Evolutionary conservation across 768 basidiomycete genomes (phyloP), one percentile per base, ranked within the genome.

Genomic region (Lactarius evosmus): DNA sequence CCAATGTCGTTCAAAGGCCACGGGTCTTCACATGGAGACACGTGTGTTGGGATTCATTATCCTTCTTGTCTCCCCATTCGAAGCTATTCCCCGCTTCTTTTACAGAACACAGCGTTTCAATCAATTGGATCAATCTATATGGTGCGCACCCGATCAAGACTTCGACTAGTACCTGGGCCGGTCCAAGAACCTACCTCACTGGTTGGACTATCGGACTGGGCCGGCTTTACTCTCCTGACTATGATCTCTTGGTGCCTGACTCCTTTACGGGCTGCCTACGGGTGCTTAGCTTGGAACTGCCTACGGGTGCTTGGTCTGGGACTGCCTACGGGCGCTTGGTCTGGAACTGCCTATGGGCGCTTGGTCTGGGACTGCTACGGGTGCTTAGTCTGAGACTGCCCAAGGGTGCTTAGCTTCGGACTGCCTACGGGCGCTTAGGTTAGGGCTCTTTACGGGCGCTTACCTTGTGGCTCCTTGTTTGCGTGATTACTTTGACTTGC

Each of bases 101-200:
- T 17, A 25, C 22, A 58, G 44, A 52, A 14, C 29, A 17, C 22
- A 33, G n/a, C 3, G 38, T 1, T n/a, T 4, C 30, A 14, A 19
- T 30, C 29, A 11, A n/a, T 51, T 22, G n/a, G 6, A 22, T 44
- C 44, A 40, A 40, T 40, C 25, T 11, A 34, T n/a, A 60, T 30
- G 44, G 58, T 52, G 58, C 49, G 50, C 58, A 60, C 25, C 58
- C 34, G 33, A 36, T 51, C 58, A 60, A 52, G 59, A 60, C 25
- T 44, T n/a, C 40, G 56, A 57, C 29, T 16, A n/a, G n/a, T n/a
- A 29, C 17, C 38, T 44, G 2, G 41, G n/a, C 6, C 19, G 16
- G 53, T 32, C 32, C n/a, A 54, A 54, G 32, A 29, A 6, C 4
- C 5, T 6, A 25, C 33, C 27, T 49, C 40, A 32, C 40, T 7